Evolutionary conservation across 768 basidiomycete genomes (phyloP).

Genomic region (Tulasnella sp.): DNA sequence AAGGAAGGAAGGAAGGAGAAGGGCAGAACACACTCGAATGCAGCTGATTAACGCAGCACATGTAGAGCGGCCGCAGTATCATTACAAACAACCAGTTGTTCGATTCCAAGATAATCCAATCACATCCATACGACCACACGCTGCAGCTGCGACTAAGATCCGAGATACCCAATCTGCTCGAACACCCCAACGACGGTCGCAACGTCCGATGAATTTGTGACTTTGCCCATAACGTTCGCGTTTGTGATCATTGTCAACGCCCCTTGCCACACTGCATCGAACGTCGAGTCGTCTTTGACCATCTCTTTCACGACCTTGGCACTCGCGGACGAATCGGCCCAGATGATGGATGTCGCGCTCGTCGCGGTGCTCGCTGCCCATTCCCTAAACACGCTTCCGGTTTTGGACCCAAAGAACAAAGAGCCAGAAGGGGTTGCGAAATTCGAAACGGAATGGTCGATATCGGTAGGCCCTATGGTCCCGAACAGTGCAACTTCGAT

Average conservation of each 20-base stretch:
- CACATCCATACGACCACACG: not conserved
- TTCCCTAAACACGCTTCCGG: constrained; percentile 36
- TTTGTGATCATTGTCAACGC: constrained; percentile 22
- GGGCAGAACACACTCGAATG: not conserved
- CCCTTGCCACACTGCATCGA: constrained; percentile 41
- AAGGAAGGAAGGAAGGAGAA: not conserved
- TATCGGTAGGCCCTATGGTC: constrained; percentile 36
- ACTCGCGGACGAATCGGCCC: constrained; percentile 44
- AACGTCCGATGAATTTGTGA: constrained; percentile 8
- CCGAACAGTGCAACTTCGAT: constrained; percentile 60
- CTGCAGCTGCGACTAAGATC: not conserved
- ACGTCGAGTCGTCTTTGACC: constrained; percentile 32
- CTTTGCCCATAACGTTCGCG: constrained; percentile 14
- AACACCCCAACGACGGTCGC: constrained; percentile 9
- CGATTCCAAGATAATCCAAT: not conserved
- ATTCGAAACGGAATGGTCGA: constrained; percentile 37
- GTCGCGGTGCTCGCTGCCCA: constrained; percentile 40
- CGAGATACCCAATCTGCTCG: constrained; percentile 7
- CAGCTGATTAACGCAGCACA: not conserved
- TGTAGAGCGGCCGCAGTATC: not conserved
- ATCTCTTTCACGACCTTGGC: constrained; percentile 40
- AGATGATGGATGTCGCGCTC: constrained; percentile 27
- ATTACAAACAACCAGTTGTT: not conserved
- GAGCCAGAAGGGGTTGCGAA: constrained; percentile 38
- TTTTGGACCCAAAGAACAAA: constrained; percentile 50